Percentiles rank a stretch among this genome's conserved stretches.
These are phyloP conservation scores for Plasmodium knowlesi DNA, from an alignment of 169 alveolate genomes.

Conservation along the genomic window DNA sequence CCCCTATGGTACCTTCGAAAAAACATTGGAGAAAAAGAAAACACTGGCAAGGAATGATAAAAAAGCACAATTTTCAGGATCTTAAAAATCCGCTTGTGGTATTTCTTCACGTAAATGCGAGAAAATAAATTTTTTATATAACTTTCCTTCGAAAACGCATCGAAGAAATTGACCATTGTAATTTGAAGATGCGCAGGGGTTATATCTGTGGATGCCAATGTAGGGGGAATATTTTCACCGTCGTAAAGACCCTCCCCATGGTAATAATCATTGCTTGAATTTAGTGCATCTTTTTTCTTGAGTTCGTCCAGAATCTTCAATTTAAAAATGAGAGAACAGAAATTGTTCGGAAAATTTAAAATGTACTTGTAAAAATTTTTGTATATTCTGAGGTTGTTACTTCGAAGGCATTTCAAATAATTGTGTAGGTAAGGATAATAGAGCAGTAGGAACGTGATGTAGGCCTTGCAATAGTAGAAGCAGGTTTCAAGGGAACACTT, in stretches of 20 bases:
- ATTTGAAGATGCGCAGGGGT: not conserved
- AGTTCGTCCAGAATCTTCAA: constrained; percentile 16
- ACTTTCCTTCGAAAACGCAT: constrained; percentile 15
- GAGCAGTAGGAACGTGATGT: constrained; percentile 46
- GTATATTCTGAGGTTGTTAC: constrained; percentile 44
- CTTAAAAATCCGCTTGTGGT: constrained; percentile 45
- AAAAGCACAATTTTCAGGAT: constrained; percentile 18
- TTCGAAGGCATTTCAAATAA: constrained; percentile 34
- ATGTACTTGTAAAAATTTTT: constrained; percentile 48
- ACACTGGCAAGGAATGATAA: constrained; percentile 24
- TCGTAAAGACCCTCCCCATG: not conserved
- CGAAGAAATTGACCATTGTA: constrained; percentile 12
- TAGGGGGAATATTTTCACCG: not conserved
- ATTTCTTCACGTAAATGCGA: constrained; percentile 58
- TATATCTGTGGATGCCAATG: too few species aligned
- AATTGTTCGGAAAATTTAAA: constrained; percentile 49
- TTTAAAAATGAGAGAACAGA: constrained; percentile 26
- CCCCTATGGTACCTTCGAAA: constrained; percentile 26
- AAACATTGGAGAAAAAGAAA: constrained; percentile 25
- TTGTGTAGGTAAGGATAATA: constrained; percentile 58
- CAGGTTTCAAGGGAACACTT: constrained; percentile 45
- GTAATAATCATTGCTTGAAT: not conserved
- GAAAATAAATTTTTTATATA: constrained; percentile 64
- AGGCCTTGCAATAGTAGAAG: constrained; percentile 62
- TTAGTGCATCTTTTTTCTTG: not conserved